Evolutionary conservation across 495 filamentous ascomycete genomes (phyloP).

Genomic region (Lasiosphaeria ovina): DNA sequence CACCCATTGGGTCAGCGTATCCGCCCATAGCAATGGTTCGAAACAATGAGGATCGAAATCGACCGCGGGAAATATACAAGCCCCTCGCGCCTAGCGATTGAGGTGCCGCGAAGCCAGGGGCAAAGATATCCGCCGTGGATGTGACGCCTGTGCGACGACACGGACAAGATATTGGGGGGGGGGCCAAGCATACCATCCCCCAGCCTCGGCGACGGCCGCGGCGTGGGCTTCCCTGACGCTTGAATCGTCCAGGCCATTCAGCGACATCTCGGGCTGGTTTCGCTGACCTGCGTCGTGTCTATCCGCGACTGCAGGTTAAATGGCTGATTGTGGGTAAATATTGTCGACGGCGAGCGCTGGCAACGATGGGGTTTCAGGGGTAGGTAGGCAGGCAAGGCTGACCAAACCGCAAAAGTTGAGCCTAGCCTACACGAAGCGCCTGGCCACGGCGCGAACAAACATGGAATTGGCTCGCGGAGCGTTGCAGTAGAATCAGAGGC

Average conservation of each 20-base stretch:
- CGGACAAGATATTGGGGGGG: background rate
- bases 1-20: slow-evolving; percentile 6
- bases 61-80: slow-evolving; percentile 2
- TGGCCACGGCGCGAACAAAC: slow-evolving; percentile 10
- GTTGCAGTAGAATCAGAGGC: slow-evolving; percentile 17
- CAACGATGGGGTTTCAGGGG: slow-evolving; percentile 18
- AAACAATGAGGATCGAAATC: slow-evolving; percentile 11
- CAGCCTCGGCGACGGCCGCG: slow-evolving; percentile 72
- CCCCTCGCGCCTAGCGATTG: slow-evolving; percentile 7
- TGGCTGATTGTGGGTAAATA: slow-evolving; percentile 17
- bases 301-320: slow-evolving; percentile 22
- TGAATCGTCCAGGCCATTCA: slow-evolving; percentile 90
- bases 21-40: slow-evolving; percentile 20
- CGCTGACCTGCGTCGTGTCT: slow-evolving; percentile 14
- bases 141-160: background rate
- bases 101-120: slow-evolving; percentile 5
- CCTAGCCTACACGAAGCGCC: slow-evolving; percentile 10
- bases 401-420: background rate
- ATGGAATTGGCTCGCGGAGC: slow-evolving; percentile 14
- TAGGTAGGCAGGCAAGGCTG: slow-evolving; percentile 7
- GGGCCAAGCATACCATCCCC: slow-evolving; percentile 73
- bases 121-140: background rate
- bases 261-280: slow-evolving; percentile 66
- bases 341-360: slow-evolving; percentile 17
- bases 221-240: slow-evolving; percentile 83